Evolutionary conservation across 371 early-diverging fungal genomes (phyloP), one percentile per base, ranked within the genome.

Genomic region (Nematocida major): DNA sequence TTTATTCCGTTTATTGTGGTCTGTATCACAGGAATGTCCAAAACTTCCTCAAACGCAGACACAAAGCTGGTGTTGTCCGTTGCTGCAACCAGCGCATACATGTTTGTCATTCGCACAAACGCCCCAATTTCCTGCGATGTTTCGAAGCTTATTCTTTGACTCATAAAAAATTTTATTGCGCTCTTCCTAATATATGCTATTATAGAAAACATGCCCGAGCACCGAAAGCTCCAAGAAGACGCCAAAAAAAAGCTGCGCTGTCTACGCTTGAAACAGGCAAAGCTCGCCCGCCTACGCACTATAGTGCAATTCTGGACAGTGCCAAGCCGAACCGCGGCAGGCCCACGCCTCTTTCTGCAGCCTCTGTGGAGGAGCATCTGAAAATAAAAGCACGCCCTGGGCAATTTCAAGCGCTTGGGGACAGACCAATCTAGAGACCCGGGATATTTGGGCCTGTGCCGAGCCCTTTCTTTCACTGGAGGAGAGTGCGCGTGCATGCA

Each of bases 81-180:
- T 92, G 89, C 93, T 91, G 87, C 96, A 54, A 96, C 95, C 79
- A 99, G 88, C 85, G 93, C 93, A 87, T 97, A 99, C 51, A 92
- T 90, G 88, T 97, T 99, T 82, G 99, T 97, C 68, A 99, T 89
- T 82, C 90, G 88, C 80, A 95, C 88, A 81, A 96, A 98, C 59
- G 95, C 95, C 69, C 97, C 97, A 84, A 99, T 91, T 84, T 97
- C 97, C 86, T 92, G 91, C 86, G 89, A 92, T 87, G 95, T 95
- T 88, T 99, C 99, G 86, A 99, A 97, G 53, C 78, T 66, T 57
- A 82, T 69, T 67, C 81, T 79, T 38, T 78, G 69, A 59, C 81
- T 81, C 84, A 84, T 84, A 62, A 73, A 73, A 73, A 57, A 49
- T 69, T 69, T 43, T 43, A 9, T 11, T 43, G 11, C n/a, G n/a